A percentile compares a stretch with the other conserved stretches of the same genome.
Evolutionary conservation across 306 rosid species (phyloP).

Genomic region (Adenanthera pavonina): DNA sequence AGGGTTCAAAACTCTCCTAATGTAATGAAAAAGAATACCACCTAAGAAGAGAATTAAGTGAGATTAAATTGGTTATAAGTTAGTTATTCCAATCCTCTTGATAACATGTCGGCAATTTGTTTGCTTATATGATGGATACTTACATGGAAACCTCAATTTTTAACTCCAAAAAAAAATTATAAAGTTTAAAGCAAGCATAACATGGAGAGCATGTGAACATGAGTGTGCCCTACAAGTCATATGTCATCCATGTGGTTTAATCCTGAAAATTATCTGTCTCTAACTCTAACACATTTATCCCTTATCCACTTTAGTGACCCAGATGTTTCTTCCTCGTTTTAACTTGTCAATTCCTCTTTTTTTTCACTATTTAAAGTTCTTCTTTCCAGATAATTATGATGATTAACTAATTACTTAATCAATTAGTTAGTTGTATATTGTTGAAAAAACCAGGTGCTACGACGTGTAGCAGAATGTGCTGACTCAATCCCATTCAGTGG

Average conservation of each 20-base stretch:
- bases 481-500: slow-evolving; percentile 41
- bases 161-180: too few species aligned
- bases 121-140: too few species aligned
- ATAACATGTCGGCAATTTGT: too few species aligned
- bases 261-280: slow-evolving; percentile 31
- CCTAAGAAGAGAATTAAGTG: too few species aligned
- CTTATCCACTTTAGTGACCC: not conserved
- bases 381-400: not conserved
- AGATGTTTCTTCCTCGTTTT: slow-evolving; percentile 5
- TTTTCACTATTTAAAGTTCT: not conserved
- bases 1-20: too few species aligned
- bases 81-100: too few species aligned
- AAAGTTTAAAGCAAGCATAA: slow-evolving; percentile 23
- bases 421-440: not conserved
- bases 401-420: not conserved
- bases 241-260: slow-evolving; percentile 53
- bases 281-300: not conserved
- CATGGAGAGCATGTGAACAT: slow-evolving; percentile 51
- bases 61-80: too few species aligned
- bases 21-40: too few species aligned
- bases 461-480: slow-evolving; percentile 36
- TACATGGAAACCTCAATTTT: too few species aligned
- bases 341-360: slow-evolving; percentile 7
- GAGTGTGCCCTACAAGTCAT: slow-evolving; percentile 38
- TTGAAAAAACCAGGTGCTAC: not conserved